These are phyloP conservation scores for Lanmaoa pseudosensibilis DNA, from an alignment of 768 basidiomycete genomes.

Conservation along the genomic window DNA sequence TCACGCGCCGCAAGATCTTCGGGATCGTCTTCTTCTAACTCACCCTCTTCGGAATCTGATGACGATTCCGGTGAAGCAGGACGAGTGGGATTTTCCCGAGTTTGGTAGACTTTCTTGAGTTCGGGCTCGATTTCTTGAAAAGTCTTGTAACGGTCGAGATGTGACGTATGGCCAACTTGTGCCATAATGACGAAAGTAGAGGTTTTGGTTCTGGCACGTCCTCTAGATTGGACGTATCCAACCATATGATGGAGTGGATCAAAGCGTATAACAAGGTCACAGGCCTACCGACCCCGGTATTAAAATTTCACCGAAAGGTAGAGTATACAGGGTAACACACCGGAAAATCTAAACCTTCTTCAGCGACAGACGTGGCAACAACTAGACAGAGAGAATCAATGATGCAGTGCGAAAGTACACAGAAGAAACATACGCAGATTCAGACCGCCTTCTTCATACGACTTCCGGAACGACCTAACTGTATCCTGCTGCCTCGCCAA, in stretches of 20 bases:
- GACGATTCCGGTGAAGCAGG: constrained; percentile 27
- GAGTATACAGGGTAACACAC: constrained; percentile 38
- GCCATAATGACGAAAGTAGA: constrained; percentile 86
- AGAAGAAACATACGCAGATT: constrained; percentile 59
- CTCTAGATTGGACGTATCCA: constrained; percentile 87
- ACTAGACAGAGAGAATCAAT: constrained; percentile 40
- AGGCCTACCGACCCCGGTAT: constrained; percentile 53
- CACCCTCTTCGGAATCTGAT: constrained; percentile 33
- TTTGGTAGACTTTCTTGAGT: constrained; percentile 62
- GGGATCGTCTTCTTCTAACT: constrained; percentile 48
- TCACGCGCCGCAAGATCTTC: constrained; percentile 66
- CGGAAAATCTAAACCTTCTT: constrained; percentile 91
- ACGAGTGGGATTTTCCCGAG: constrained; percentile 39
- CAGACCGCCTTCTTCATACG: constrained; percentile 62
- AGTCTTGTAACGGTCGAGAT: constrained; percentile 56
- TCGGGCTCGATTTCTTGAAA: constrained; percentile 63
- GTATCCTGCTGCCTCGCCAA: constrained; percentile 55
- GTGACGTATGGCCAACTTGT: constrained; percentile 53
- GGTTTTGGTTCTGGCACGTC: constrained; percentile 72
- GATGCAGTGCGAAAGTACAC: neutral
- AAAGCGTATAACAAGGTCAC: constrained; percentile 84
- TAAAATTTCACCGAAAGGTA: neutral
- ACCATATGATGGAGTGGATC: constrained; percentile 81
- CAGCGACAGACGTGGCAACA: constrained; percentile 83
- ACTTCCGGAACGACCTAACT: constrained; percentile 61